Evolutionary conservation across 306 rosid genomes (phyloP).

Genomic region (Glycine tomentella): DNA sequence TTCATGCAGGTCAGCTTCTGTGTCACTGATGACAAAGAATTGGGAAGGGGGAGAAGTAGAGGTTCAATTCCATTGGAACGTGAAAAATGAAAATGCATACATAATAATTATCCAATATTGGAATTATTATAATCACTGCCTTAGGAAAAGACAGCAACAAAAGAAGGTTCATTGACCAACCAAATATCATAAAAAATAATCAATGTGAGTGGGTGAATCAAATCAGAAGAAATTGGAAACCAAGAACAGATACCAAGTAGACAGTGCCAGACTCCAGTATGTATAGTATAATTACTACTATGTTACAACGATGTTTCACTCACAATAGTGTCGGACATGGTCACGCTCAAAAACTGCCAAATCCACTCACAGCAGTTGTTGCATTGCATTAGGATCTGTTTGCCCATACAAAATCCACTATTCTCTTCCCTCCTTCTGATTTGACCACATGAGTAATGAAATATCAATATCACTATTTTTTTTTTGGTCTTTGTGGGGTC

Average conservation of each 20-base stretch:
- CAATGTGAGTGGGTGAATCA: slow-evolving; percentile 13
- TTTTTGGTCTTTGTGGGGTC: slow-evolving; percentile 4
- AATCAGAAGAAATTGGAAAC: slow-evolving; percentile 20
- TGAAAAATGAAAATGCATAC: not conserved
- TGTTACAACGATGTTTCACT: slow-evolving; percentile 31
- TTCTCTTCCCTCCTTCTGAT: slow-evolving; percentile 20
- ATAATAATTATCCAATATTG: not conserved
- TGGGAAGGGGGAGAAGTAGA: not conserved
- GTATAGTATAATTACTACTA: not conserved
- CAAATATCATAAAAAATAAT: not conserved
- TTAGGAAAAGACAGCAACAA: not conserved
- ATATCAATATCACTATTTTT: slow-evolving; percentile 28
- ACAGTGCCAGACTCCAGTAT: slow-evolving; percentile 32
- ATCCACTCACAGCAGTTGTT: slow-evolving; percentile 1
- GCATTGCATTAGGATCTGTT: slow-evolving; percentile 12
- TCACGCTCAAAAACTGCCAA: slow-evolving; percentile 43
- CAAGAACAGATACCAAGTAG: not conserved
- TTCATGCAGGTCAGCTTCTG: not conserved
- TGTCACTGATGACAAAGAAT: not conserved
- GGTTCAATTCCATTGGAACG: not conserved
- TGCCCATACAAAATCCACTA: slow-evolving; percentile 37
- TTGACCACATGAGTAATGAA: slow-evolving; percentile 19
- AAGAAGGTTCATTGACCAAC: not conserved
- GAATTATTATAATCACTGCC: no score
- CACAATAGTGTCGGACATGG: not conserved